Evolutionary conservation across 2,329 filamentous ascomycete genomes (phyloP).

Genomic region (Dactylellina leptospora): DNA sequence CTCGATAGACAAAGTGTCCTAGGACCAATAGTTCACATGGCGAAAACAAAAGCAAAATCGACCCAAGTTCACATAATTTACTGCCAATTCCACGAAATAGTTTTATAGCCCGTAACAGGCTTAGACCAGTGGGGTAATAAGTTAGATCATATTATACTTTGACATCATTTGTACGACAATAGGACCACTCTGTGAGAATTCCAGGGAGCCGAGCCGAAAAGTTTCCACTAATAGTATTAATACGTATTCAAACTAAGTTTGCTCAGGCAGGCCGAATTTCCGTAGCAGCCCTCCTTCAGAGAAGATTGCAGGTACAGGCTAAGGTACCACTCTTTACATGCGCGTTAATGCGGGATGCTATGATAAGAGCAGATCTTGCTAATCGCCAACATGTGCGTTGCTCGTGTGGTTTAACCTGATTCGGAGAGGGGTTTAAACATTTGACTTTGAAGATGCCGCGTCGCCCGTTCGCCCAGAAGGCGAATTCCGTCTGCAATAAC

Average conservation of each 20-base stretch:
- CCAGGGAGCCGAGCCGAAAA: conserved; percentile 12
- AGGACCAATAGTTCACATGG: too few species aligned
- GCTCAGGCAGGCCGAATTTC: background rate
- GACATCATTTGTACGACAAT: conserved; percentile 10
- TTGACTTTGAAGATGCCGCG: too few species aligned
- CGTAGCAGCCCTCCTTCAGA: background rate
- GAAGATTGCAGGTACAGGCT: conserved; percentile 16
- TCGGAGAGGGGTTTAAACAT: too few species aligned
- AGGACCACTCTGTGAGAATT: background rate
- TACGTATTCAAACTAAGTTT: background rate
- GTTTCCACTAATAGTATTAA: background rate
- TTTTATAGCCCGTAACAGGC: background rate
- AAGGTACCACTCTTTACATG: background rate
- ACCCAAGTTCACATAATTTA: background rate
- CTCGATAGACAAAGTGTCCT: too few species aligned
- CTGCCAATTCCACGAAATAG: background rate
- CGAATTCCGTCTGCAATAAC: too few species aligned
- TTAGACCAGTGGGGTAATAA: too few species aligned
- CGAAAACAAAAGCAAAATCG: too few species aligned
- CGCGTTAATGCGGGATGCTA: background rate
- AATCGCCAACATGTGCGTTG: background rate
- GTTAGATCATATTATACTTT: too few species aligned
- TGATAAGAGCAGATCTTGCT: background rate
- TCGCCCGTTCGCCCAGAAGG: too few species aligned
- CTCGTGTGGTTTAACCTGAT: conserved; percentile 26